Evolutionary conservation across 2,329 filamentous ascomycete species (phyloP).

Genomic region (Didymella arachidicola): DNA sequence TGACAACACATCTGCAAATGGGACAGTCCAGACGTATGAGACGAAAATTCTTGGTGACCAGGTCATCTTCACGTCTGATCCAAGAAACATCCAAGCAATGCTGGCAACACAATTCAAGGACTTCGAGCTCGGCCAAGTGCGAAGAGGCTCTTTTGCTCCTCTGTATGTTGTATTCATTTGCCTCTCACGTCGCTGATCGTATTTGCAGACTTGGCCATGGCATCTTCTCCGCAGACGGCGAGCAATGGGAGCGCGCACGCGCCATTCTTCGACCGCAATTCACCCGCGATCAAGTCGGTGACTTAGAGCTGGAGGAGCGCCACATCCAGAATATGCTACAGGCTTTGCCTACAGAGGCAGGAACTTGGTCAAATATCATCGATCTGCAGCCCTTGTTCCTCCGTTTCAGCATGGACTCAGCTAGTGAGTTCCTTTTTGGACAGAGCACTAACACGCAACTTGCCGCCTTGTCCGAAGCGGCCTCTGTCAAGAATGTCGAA

Average conservation of each 20-base stretch:
- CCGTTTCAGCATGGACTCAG: constrained; percentile 46
- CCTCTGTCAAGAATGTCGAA: background rate
- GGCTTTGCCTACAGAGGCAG: background rate
- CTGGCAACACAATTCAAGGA: constrained; percentile 54
- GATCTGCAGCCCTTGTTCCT: constrained; percentile 48
- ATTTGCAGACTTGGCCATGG: constrained; percentile 6
- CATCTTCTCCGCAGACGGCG: constrained; percentile 44
- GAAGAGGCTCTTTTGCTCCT: constrained; percentile 16
- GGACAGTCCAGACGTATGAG: constrained; percentile 1
- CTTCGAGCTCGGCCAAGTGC: constrained; percentile 28
- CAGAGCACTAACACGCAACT: constrained; percentile 24
- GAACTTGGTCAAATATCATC: background rate
- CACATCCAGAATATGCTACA: constrained; percentile 37
- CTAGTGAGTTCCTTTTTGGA: constrained; percentile 45
- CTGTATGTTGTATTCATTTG: background rate
- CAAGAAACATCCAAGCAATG: constrained; percentile 54
- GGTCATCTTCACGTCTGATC: constrained; percentile 48
- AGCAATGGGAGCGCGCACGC: constrained; percentile 48
- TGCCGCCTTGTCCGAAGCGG: background rate
- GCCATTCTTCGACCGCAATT: constrained; percentile 51
- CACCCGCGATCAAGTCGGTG: constrained; percentile 45
- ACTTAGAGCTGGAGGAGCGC: constrained; percentile 47
- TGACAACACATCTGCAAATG: constrained; percentile 4
- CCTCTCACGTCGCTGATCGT: background rate
- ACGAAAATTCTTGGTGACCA: constrained; percentile 7